Conservation (phyloP, 2,329 filamentous ascomycete species). For the Gaeumannomyces sp. region DNA sequence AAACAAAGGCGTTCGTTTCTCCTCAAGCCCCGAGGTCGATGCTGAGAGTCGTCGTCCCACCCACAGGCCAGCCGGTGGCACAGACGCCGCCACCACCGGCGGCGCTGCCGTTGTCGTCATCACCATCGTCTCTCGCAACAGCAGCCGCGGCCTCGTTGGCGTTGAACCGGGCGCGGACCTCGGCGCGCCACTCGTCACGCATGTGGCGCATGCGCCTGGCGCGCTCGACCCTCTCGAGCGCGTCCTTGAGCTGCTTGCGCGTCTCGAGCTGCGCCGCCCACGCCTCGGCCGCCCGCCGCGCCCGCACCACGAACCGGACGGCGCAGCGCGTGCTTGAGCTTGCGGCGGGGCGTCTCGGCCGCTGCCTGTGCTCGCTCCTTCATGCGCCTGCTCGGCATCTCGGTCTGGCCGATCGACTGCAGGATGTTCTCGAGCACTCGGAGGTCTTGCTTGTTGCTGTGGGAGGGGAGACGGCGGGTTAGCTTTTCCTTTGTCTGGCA, state of each 20-base stretch:
- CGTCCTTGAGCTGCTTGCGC: slow-evolving; percentile 41
- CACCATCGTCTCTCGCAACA: not conserved
- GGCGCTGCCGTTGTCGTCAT: not conserved
- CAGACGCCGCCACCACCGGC: not conserved
- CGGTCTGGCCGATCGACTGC: slow-evolving; percentile 41
- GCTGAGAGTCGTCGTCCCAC: not conserved
- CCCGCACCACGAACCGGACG: slow-evolving; percentile 47
- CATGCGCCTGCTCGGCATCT: slow-evolving; percentile 7
- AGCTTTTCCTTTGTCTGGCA: slow-evolving; percentile 2
- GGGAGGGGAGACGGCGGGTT: slow-evolving; percentile 4
- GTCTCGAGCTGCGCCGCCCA: slow-evolving; percentile 49
- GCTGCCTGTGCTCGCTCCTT: not conserved
- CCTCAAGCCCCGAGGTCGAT: slow-evolving; percentile 3
- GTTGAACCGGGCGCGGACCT: slow-evolving; percentile 13
- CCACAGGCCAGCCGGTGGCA: not conserved
- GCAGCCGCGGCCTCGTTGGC: slow-evolving; percentile 1
- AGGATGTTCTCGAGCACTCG: slow-evolving; percentile 80
- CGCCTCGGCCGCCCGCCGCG: slow-evolving; percentile 38
- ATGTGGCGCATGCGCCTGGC: slow-evolving; percentile 35
- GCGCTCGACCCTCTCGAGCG: slow-evolving; percentile 40
- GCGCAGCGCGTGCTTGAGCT: slow-evolving; percentile 21
- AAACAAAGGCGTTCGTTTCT: not conserved
- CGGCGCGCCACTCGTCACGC: slow-evolving; percentile 29
- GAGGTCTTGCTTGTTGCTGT: slow-evolving; percentile 87
- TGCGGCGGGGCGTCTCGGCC: slow-evolving; percentile 17